Evolutionary conservation across 345 rosid species (phyloP), one percentile per base, ranked within the genome.

Genomic region (Psidium friedrichsthalianum): DNA sequence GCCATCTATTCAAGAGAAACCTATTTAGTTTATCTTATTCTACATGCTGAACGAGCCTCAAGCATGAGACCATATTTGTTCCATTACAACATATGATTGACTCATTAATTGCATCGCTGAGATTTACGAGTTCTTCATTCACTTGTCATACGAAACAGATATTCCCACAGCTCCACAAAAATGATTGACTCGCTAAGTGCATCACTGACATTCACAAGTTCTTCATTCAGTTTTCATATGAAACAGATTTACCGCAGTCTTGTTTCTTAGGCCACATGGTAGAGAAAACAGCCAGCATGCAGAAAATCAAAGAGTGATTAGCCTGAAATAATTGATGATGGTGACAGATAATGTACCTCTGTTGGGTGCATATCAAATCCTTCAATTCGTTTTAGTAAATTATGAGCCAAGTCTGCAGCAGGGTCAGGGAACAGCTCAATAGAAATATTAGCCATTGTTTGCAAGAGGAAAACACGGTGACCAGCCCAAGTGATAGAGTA

Each of bases 391-490:
- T 91, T 91, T 85, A 96, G 95, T 91, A 95, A 92, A 85, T 95
- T 94, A 89, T 94, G 93, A 83, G 98, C 98, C 86, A 96, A 93
- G 87, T 94, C 96, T 89, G 99, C 96, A 47, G 99, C 96, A 90
- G 95, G 90, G 88, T 92, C 95, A 21, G 96, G 86, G 49, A 98
- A 98, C 86, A 97, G 90, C 93, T 94, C 96, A 59, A 93, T 92
- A 57, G 99, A 93, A 86, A 96, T 98, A 88, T 94, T 92, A 69
- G 99, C 94, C 87, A 96, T 94, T 85, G 99, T 95, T 94, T 92
- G 96, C 91, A 96, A 87, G 80, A 95, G 98, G 90, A 87, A 95
- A 90, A 97, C 98, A 78, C 98, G 94, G 89, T 96, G 98, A 29
- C 95, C 96, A 83, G 96, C 98, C 98, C 96, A 95, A 82, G 94